Base-by-base conservation (phyloP, 2,329 filamentous ascomycete genomes). In the Cladosporium sphaerospermum region DNA sequence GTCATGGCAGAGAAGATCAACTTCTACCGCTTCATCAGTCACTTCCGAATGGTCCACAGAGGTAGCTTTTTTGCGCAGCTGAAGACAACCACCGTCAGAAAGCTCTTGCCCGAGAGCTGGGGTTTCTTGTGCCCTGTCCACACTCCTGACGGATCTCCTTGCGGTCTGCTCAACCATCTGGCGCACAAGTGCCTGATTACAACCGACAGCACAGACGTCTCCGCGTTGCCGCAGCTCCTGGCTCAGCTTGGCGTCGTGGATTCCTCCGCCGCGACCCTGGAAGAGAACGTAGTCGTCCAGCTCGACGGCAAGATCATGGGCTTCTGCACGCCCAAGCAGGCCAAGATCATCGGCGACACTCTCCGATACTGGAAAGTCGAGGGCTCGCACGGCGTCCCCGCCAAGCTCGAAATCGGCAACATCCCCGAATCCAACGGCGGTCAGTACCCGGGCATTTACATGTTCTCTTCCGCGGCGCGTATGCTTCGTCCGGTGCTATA, bases 1-100 rank as follows among this genome's bases (percentile, higher is more conserved):
- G 90, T 99, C 47, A 91, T 97, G 48, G 93, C 93, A 2, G 93
- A 99, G 69, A 97, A 97, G 78, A 92, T 99, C 68, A 99, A 99
- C 75, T 99, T 97, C 69, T 83, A 95, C 65, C 89, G 93, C 64
- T 99, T 97, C 75, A 95, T 99, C 74, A 93, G 89, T 71, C 93
- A 99, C 71, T 99, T 99, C 80, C 87, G 93, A 61, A 96, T 96
- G 90, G 89, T 99, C 54, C 93, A 99, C 75, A 84, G 93, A 83
- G 93, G 93, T 77, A 93, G 89, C 68, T 99, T 99, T 80, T 99
- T 99, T 70, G 93, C 93, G 3, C 89, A 97, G 69, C 74, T 99
- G 59, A 97, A 96, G 74, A 99, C 93, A 0, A 99, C 93, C 0
- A 93, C 93, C 0, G 93, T 99, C 47, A 83, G 93, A 75, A 99